Percentiles rank a stretch among this genome's conserved stretches.
Conservation (phyloP, 2,329 filamentous ascomycete species). For the Fusarium sp. region DNA sequence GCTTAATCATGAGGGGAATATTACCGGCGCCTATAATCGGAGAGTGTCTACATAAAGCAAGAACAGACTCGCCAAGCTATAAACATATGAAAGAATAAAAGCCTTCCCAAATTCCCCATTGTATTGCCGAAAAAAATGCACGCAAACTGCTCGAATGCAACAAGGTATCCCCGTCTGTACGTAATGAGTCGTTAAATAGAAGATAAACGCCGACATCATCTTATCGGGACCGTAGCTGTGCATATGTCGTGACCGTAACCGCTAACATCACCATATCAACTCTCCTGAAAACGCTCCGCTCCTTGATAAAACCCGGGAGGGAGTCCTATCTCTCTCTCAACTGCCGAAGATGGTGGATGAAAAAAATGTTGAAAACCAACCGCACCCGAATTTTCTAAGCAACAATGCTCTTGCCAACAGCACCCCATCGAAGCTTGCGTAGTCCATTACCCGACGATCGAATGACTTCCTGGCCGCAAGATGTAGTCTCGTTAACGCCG, state of each 20-base stretch:
- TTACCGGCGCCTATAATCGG: constrained; percentile 25
- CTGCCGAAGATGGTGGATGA: background rate
- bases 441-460: constrained; percentile 66
- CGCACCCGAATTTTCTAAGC: constrained; percentile 53
- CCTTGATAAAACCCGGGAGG: background rate
- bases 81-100: constrained; percentile 13
- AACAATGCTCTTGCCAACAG: constrained; percentile 65
- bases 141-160: constrained; percentile 21
- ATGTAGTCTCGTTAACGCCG: constrained; percentile 62
- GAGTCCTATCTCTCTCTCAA: constrained; percentile 2
- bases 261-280: constrained; percentile 24
- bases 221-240: constrained; percentile 29
- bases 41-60: constrained; percentile 32
- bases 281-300: constrained; percentile 15
- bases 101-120: constrained; percentile 21
- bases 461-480: constrained; percentile 69
- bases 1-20: constrained; percentile 34
- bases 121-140: constrained; percentile 34
- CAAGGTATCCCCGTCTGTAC: constrained; percentile 19
- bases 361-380: constrained; percentile 6
- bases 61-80: constrained; percentile 25
- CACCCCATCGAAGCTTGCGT: constrained; percentile 69
- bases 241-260: constrained; percentile 37
- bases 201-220: constrained; percentile 34
- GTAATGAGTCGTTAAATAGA: constrained; percentile 26